Evolutionary conservation across 495 filamentous ascomycete species (phyloP).

Genomic region (Podospora sp.): DNA sequence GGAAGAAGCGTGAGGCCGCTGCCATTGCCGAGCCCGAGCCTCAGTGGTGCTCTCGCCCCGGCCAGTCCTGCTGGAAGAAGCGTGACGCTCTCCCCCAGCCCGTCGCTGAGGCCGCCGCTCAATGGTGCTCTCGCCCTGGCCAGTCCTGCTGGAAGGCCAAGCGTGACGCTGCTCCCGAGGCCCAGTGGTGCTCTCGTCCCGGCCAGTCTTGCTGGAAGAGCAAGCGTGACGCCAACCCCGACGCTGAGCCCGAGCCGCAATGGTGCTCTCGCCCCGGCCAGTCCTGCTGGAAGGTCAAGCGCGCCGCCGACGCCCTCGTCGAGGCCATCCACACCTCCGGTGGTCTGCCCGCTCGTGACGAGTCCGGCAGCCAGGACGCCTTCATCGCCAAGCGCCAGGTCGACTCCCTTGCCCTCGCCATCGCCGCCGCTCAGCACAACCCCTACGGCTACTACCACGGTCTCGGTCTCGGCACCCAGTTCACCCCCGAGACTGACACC

Average conservation of each 20-base stretch:
- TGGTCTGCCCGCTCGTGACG: conserved; percentile 27
- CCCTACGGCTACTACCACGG: conserved; percentile 30
- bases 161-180: neutral
- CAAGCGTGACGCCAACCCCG: conserved; percentile 11
- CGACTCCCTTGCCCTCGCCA: conserved; percentile 34
- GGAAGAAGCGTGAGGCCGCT: neutral
- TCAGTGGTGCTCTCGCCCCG: conserved; percentile 28
- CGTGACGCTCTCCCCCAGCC: neutral
- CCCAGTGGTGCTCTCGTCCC: conserved; percentile 32
- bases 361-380: conserved; percentile 21
- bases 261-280: conserved; percentile 38
- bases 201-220: conserved; percentile 28
- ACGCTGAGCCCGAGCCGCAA: conserved; percentile 26
- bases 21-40: conserved; percentile 5
- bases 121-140: conserved; percentile 25
- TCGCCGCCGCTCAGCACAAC: conserved; percentile 34
- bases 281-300: conserved; percentile 44
- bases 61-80: neutral
- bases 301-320: conserved; percentile 40
- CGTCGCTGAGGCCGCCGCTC: conserved; percentile 13
- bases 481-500: conserved; percentile 4
- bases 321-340: conserved; percentile 26
- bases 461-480: conserved; percentile 20
- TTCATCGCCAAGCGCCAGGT: conserved; percentile 32
- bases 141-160: neutral